phyloP scores from a whole-genome alignment of 2,329 filamentous ascomycete genomes.

The Aspergillus niger region DNA sequence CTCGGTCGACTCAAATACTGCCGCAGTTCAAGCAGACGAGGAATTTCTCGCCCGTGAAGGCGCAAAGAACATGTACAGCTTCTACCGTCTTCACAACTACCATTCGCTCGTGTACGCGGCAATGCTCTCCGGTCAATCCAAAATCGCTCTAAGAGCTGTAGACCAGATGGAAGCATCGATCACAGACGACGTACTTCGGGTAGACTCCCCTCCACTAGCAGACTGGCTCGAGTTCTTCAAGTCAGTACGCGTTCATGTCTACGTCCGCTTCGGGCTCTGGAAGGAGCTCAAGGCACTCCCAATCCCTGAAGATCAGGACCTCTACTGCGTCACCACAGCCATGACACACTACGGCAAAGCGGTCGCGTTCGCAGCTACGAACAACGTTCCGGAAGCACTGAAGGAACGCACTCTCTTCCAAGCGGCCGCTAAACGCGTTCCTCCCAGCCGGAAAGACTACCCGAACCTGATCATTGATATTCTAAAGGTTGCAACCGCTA shows the following conservation, averaged over 20 bases:
- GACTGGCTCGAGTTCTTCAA: slow-evolving; percentile 76
- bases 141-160: slow-evolving; percentile 62
- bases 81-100: slow-evolving; percentile 73
- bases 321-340: slow-evolving; percentile 71
- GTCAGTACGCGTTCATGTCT: slow-evolving; percentile 65
- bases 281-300: slow-evolving; percentile 61
- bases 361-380: slow-evolving; percentile 63
- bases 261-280: slow-evolving; percentile 74
- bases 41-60: slow-evolving; percentile 63
- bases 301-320: slow-evolving; percentile 55
- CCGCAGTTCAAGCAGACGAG: slow-evolving; percentile 68
- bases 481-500: slow-evolving; percentile 60
- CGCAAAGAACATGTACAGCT: slow-evolving; percentile 68
- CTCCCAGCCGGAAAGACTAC: slow-evolving; percentile 62
- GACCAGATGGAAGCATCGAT: slow-evolving; percentile 61
- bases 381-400: slow-evolving; percentile 56
- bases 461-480: slow-evolving; percentile 66
- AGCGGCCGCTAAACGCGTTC: slow-evolving; percentile 55
- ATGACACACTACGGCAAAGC: slow-evolving; percentile 68
- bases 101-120: slow-evolving; percentile 75
- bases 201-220: slow-evolving; percentile 71
- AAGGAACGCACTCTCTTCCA: slow-evolving; percentile 55
- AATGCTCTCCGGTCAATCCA: slow-evolving; percentile 70
- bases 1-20: slow-evolving; percentile 66
- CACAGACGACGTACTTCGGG: slow-evolving; percentile 63